Evolutionary conservation across 441 rosid species (phyloP).

Genomic region (Pelargonium citronellum): DNA sequence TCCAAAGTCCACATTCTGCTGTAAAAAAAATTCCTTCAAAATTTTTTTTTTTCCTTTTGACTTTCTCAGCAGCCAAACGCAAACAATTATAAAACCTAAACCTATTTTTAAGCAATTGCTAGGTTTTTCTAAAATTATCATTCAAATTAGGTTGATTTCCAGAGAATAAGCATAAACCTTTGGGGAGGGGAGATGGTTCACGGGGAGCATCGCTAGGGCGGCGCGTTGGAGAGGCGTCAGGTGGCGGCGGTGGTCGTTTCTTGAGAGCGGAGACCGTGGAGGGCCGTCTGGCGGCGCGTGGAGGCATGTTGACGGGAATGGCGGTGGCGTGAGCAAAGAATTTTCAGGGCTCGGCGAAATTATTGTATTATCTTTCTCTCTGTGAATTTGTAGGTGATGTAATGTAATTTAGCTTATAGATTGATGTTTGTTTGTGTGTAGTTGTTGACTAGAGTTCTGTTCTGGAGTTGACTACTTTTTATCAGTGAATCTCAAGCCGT

Average conservation of each 20-base stretch:
- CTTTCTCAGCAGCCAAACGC: background rate
- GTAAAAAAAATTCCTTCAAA: too few relatives aligned
- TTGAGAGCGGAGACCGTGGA: background rate
- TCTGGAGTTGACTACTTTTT: too few relatives aligned
- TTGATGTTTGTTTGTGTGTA: too few relatives aligned
- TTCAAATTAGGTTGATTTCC: too few relatives aligned
- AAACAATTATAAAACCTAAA: background rate
- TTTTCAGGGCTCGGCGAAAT: too few relatives aligned
- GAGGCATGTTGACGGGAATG: background rate
- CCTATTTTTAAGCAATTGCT: background rate
- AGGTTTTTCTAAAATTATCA: background rate
- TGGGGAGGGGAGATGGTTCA: background rate
- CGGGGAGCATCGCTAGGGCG: background rate
- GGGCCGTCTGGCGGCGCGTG: background rate
- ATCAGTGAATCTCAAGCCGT: too few relatives aligned
- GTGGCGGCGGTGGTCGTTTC: background rate
- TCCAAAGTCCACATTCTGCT: too few relatives aligned
- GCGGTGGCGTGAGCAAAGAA: background rate
- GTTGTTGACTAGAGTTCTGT: too few relatives aligned
- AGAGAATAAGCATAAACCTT: background rate
- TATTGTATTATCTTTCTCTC: too few relatives aligned
- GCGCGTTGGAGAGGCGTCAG: background rate
- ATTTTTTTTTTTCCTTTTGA: too few relatives aligned
- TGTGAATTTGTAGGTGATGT: too few relatives aligned
- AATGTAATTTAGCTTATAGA: too few relatives aligned